Evolutionary conservation across 2,329 filamentous ascomycete genomes (phyloP).

Genomic region (Dichotomopilus funicola): DNA sequence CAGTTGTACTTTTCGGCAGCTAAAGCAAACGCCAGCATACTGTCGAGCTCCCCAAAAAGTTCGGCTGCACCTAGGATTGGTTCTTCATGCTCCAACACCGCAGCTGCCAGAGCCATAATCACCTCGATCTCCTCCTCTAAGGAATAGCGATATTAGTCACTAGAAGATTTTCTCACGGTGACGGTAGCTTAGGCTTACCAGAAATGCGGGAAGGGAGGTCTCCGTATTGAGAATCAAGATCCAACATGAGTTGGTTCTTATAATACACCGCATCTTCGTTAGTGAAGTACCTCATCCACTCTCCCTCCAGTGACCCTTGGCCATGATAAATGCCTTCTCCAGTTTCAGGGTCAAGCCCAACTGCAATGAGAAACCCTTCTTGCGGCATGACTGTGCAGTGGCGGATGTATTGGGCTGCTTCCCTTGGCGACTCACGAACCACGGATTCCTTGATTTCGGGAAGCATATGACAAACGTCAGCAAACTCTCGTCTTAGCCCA

Average conservation of each 20-base stretch:
- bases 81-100: constrained; percentile 62
- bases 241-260: constrained; percentile 75
- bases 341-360: constrained; percentile 54
- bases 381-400: constrained; percentile 90
- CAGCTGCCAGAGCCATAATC: constrained; percentile 66
- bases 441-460: constrained; percentile 61
- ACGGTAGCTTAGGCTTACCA: constrained; percentile 43
- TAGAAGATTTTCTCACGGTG: background rate
- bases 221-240: constrained; percentile 74
- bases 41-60: constrained; percentile 80
- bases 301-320: constrained; percentile 44
- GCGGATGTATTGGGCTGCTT: constrained; percentile 45
- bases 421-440: constrained; percentile 54
- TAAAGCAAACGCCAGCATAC: constrained; percentile 70
- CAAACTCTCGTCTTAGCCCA: constrained; percentile 67
- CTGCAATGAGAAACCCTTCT: constrained; percentile 79
- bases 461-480: constrained; percentile 69
- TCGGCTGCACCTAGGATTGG: constrained; percentile 65
- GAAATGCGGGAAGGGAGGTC: constrained; percentile 82
- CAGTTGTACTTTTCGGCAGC: constrained; percentile 72
- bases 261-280: constrained; percentile 71
- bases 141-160: constrained; percentile 6
- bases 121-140: constrained; percentile 84
- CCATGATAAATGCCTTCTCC: constrained; percentile 59
- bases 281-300: constrained; percentile 73